Evolutionary conservation across 768 basidiomycete species (phyloP).

Genomic region (Leccinum imitatum): DNA sequence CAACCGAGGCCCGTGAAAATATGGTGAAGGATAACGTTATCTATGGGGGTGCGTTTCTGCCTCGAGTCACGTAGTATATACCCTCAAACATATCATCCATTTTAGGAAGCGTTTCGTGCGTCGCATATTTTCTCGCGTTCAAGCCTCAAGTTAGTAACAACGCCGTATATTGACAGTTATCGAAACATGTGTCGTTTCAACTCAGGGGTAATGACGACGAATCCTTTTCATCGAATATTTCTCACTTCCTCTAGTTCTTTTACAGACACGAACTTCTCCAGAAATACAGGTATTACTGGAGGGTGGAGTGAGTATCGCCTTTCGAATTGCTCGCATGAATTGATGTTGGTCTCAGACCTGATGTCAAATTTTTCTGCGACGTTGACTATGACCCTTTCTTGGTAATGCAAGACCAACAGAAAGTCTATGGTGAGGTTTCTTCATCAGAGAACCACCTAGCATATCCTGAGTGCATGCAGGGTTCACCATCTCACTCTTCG

Average conservation of each 20-base stretch:
- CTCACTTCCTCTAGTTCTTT: slow-evolving; percentile 58
- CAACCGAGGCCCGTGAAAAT: slow-evolving; percentile 51
- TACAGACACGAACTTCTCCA: slow-evolving; percentile 76
- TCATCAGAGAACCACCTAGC: slow-evolving; percentile 24
- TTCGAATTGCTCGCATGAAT: slow-evolving; percentile 5
- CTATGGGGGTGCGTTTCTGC: slow-evolving; percentile 51
- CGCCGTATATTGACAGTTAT: slow-evolving; percentile 48
- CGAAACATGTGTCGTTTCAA: slow-evolving; percentile 97
- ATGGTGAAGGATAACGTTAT: slow-evolving; percentile 66
- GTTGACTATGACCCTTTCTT: slow-evolving; percentile 78
- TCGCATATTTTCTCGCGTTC: slow-evolving; percentile 16
- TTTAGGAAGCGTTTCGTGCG: slow-evolving; percentile 73
- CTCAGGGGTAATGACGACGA: slow-evolving; percentile 58
- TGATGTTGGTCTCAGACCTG: slow-evolving; percentile 48
- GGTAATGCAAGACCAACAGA: slow-evolving; percentile 75
- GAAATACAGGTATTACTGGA: slow-evolving; percentile 86
- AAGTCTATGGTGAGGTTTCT: slow-evolving; percentile 66
- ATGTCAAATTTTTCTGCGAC: slow-evolving; percentile 81
- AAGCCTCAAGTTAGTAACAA: slow-evolving; percentile 7
- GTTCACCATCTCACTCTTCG: slow-evolving; percentile 77
- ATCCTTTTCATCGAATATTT: background rate
- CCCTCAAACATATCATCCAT: background rate
- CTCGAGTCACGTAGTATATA: slow-evolving; percentile 2
- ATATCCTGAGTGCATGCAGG: slow-evolving; percentile 38
- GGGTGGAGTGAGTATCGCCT: slow-evolving; percentile 66